Percentiles rank a stretch among this genome's conserved stretches.
Conservation (phyloP, 75 land plant genomes). For the Sequoia sempervirens region DNA sequence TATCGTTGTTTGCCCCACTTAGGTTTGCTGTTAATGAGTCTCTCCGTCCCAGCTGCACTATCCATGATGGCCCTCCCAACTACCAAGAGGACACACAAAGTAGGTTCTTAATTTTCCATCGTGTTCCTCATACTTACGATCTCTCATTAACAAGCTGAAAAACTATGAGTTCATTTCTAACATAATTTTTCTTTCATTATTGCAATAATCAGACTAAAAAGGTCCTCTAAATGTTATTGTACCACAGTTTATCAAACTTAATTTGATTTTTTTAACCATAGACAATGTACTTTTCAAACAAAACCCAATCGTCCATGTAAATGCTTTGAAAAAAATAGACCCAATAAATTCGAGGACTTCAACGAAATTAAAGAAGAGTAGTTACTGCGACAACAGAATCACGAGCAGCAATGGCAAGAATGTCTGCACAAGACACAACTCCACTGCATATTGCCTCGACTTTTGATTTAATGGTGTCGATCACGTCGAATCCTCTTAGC, state of each 20-base stretch:
- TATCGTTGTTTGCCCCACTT: background rate
- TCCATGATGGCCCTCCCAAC: constrained; percentile 12
- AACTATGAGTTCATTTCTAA: no score
- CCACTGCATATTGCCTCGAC: background rate
- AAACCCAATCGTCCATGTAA: no score
- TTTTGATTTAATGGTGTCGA: background rate
- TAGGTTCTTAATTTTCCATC: no score
- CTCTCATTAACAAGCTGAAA: no score
- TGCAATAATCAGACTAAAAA: no score
- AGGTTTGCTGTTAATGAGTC: constrained; percentile 28
- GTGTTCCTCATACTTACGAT: no score
- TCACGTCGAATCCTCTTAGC: background rate
- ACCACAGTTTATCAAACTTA: no score
- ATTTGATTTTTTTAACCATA: no score
- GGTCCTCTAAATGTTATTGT: no score
- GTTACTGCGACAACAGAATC: background rate
- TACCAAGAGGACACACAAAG: background rate
- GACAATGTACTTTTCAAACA: background rate
- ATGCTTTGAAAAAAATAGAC: background rate
- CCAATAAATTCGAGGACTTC: background rate
- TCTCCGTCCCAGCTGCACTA: constrained; percentile 6
- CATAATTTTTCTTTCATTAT: no score
- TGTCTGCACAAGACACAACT: background rate
- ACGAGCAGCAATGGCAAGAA: background rate
- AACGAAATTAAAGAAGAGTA: background rate